phyloP scores from a whole-genome alignment of 164 flowering plant species.

The Houttuynia cordata region DNA sequence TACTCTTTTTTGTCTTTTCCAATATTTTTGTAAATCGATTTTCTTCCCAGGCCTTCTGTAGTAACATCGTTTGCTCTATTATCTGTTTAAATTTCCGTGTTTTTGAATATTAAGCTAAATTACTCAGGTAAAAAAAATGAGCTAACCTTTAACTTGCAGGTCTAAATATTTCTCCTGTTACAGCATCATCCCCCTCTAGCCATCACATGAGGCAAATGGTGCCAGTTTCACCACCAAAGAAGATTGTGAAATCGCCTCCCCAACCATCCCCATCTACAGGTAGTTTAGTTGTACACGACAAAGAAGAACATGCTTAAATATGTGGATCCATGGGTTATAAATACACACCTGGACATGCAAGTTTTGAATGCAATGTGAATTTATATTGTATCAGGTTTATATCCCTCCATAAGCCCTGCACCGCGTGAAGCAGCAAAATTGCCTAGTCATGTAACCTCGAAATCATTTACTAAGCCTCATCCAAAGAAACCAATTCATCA shows the following conservation, averaged over 20 bases:
- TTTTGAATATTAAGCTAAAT: no score
- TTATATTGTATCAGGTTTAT: slow-evolving; percentile 10
- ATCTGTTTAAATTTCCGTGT: slow-evolving; percentile 2
- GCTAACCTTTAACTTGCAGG: slow-evolving; percentile 12
- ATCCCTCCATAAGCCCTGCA: slow-evolving; percentile 25
- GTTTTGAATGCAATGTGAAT: background rate
- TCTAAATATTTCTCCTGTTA: slow-evolving; percentile 18
- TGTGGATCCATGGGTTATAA: background rate
- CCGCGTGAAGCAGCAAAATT: slow-evolving; percentile 9
- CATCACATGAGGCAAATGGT: slow-evolving; percentile 9
- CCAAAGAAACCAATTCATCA: slow-evolving; percentile 12
- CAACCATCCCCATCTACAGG: slow-evolving; percentile 24
- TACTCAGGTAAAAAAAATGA: no score
- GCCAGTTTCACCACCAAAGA: slow-evolving; percentile 30
- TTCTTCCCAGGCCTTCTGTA: background rate
- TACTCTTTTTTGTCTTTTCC: background rate
- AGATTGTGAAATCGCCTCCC: slow-evolving; percentile 12
- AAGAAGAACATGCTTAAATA: background rate
- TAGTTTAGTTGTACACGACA: slow-evolving; percentile 1
- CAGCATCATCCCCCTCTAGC: slow-evolving; percentile 20
- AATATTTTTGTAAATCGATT: background rate
- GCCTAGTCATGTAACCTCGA: background rate
- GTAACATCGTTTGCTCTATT: background rate
- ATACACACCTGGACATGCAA: background rate
- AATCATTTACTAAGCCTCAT: background rate